Base-by-base conservation (phyloP, 108 stramenopile genomes). In the Cyclotella kingstonii region DNA sequence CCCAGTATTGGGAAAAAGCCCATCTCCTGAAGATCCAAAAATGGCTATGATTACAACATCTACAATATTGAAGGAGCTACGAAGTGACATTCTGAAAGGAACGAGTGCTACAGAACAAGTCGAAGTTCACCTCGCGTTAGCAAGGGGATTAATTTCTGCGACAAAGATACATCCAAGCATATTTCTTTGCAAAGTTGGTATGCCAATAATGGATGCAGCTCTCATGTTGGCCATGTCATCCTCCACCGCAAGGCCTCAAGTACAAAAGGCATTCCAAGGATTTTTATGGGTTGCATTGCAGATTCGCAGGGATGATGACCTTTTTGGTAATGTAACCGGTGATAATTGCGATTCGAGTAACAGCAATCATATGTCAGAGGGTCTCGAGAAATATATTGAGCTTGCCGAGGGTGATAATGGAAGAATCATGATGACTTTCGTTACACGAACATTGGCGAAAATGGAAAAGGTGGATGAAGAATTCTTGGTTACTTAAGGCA, bases 401-500 rank as follows among this genome's bases (percentile, higher is more conserved):
- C 60, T 74, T 26, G 77, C 77, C 8, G 67, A 81, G 34, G 80
- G 80, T 17, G 80, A 75, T 41, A 81, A 81, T 69, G 77, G 77
- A 23, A 65, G 63, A 25, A 81, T 81, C 36, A 81, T 81, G 80
- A 68, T 81, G 72, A 72, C 60, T 6, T 68, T 81, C 21, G 76
- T 81, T 12, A 74, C 74, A 14, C 33, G 73, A 11, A 75, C 62
- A 9, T 23, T 77, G 54, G 43, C 57, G 10, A 67, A 69, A 51
- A 77, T 77, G 4, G 76, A 77, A 34, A 58, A 74, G 28, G 30
- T 72, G 14, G 70, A 63, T 52, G 62, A 63, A 29, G 39, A 63
- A n/a, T 52, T 63, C 35, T 63, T 53, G 9, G 52, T 53, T 17
- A 15, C 35, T 1, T 53, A 53, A 21, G n/a, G n/a, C n/a, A n/a